Base-by-base conservation (phyloP, 2,329 filamentous ascomycete genomes). In the Paecilomyces niveus region DNA sequence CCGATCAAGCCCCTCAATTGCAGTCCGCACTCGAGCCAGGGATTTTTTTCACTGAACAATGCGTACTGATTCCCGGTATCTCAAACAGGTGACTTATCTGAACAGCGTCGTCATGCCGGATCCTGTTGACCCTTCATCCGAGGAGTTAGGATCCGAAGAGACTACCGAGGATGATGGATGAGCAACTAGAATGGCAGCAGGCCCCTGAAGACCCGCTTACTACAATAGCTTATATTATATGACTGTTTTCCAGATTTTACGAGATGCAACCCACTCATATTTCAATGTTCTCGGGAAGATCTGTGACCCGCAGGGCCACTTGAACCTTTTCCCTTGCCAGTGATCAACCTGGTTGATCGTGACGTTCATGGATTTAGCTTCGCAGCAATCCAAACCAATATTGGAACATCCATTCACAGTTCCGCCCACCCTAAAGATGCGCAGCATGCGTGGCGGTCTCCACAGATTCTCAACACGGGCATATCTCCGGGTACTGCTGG, bases 81-180 rank as follows among this genome's bases (percentile, higher is more conserved):
- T 49, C 35, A 15, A 55, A 53, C 64, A 90, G 87, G 78, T 91
- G 56, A 84, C 85, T 31, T 89, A 89, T 72, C 72, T 91, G 60
- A 92, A 91, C 67, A 83, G 80, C 59, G 81, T 89, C 51, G 86
- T 90, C 59, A 89, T 89, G 87, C 88, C 89, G 2, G 89, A 91
- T 68, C 80, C 80, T 6, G 80, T 80, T 13, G 76, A 77, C 11
- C 8, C 32, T 29, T 15, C 15, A 22, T 22, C 21, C 10, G 68
- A 70, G 4, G 76, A 76, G 13, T 39, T 15, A n/a, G 35, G 35
- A 13, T 69, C 69, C 8, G 70, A 70, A 10, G 75, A 74, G 4
- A 74, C 73, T 0, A 74, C 65, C 21, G 66, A 67, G 21, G 61
- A 39, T 18, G 62, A 54, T 63, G 60, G 31, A 56, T 62, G 15